Conservation (phyloP, 805 yeast genomes). For the Sungouiozyma ichnusensis region DNA sequence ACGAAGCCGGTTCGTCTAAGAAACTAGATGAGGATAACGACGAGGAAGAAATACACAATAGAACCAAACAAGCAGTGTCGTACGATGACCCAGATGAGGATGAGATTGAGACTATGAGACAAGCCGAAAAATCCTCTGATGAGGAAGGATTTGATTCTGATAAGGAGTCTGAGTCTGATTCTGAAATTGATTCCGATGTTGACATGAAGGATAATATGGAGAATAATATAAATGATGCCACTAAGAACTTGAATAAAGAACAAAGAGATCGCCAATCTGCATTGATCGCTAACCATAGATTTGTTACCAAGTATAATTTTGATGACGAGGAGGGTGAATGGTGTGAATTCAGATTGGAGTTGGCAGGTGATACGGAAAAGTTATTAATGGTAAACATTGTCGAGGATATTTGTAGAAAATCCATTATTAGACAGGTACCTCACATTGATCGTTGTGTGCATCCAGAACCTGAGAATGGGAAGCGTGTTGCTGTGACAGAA, state of each 20-base stretch:
- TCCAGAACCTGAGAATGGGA: slow-evolving; percentile 60
- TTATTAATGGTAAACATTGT: slow-evolving; percentile 93
- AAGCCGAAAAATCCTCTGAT: slow-evolving; percentile 68
- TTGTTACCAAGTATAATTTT: slow-evolving; percentile 72
- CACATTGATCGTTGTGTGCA: slow-evolving; percentile 87
- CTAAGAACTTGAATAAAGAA: slow-evolving; percentile 36
- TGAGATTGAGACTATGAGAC: slow-evolving; percentile 80
- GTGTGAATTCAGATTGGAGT: slow-evolving; percentile 83
- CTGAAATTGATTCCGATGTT: slow-evolving; percentile 32
- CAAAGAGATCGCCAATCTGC: slow-evolving; percentile 83
- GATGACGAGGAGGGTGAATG: slow-evolving; percentile 83
- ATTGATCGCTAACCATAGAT: slow-evolving; percentile 60
- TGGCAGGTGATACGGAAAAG: slow-evolving; percentile 81
- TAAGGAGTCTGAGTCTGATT: slow-evolving; percentile 31
- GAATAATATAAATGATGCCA: slow-evolving; percentile 18
- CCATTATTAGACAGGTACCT: slow-evolving; percentile 88
- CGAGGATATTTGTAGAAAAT: slow-evolving; percentile 80
- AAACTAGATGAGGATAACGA: slow-evolving; percentile 36
- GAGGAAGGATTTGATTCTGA: slow-evolving; percentile 44
- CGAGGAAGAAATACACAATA: slow-evolving; percentile 49
- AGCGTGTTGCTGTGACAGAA: slow-evolving; percentile 80
- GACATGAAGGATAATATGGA: slow-evolving; percentile 23
- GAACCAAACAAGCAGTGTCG: slow-evolving; percentile 77
- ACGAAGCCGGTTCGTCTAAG: slow-evolving; percentile 33
- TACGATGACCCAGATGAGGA: slow-evolving; percentile 95